These are phyloP conservation scores for Pisolithus tinctorius DNA, from an alignment of 768 basidiomycete genomes.

Conservation along the genomic window DNA sequence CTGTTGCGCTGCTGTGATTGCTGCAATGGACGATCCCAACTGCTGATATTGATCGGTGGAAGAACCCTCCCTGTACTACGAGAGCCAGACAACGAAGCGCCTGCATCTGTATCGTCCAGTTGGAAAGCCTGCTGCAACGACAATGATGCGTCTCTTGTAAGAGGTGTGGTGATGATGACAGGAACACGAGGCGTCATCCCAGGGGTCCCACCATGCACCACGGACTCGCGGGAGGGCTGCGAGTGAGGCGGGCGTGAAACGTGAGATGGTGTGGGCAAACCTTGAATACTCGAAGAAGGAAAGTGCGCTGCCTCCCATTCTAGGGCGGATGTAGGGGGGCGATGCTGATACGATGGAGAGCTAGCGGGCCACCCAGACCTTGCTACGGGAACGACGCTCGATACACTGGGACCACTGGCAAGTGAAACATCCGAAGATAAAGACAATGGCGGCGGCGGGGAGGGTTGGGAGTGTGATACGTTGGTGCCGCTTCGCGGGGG, in stretches of 20 bases:
- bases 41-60: constrained; percentile 18
- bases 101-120: neutral
- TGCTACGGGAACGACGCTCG: constrained; percentile 30
- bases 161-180: constrained; percentile 5
- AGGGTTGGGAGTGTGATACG: constrained; percentile 4
- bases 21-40: constrained; percentile 9
- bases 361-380: constrained; percentile 52
- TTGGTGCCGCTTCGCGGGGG: constrained; percentile 1
- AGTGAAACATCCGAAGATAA: constrained; percentile 1
- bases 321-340: constrained; percentile 11
- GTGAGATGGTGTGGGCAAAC: constrained; percentile 1
- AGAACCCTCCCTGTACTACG: constrained; percentile 11
- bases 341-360: constrained; percentile 9
- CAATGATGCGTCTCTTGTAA: constrained; percentile 6
- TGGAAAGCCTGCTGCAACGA: constrained; percentile 3
- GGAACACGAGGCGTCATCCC: neutral
- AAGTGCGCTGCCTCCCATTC: constrained; percentile 13
- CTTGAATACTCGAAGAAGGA: constrained; percentile 7
- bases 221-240: neutral
- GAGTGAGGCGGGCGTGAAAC: constrained; percentile 7
- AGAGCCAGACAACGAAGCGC: neutral
- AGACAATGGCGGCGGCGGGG: neutral
- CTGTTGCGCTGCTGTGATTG: neutral
- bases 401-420: constrained; percentile 8
- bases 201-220: neutral